These are phyloP conservation scores for Globisporangium viniferum DNA, from an alignment of 352 stramenopile species.

Conservation along the genomic window DNA sequence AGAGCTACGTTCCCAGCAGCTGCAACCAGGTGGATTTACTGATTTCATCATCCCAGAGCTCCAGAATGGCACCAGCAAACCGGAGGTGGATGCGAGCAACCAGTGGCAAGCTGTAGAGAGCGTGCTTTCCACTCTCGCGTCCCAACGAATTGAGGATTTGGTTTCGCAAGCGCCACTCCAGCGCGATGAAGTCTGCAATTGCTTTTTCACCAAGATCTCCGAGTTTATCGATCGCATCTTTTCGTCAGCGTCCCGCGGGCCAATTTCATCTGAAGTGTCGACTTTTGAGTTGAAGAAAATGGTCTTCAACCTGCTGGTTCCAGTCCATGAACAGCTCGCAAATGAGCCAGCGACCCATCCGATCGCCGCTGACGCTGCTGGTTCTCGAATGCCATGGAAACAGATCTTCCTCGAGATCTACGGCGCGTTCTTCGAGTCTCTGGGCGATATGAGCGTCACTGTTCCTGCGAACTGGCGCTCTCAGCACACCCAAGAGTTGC, in stretches of 20 bases:
- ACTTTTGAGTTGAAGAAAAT: conserved; percentile 62
- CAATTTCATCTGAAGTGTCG: conserved; percentile 25
- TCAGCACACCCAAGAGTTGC: conserved; percentile 16
- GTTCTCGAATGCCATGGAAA: conserved; percentile 44
- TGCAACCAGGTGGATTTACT: conserved; percentile 8
- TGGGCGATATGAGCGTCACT: conserved; percentile 47
- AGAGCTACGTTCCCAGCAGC: conserved; percentile 19
- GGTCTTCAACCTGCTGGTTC: conserved; percentile 47
- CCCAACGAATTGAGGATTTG: conserved; percentile 19
- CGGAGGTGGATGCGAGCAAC: conserved; percentile 32
- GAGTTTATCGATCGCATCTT: conserved; percentile 62
- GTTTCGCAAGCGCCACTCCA: conserved; percentile 18
- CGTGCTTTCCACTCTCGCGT: conserved; percentile 32
- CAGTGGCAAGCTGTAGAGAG: conserved; percentile 26
- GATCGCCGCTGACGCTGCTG: conserved; percentile 19
- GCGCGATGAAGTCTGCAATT: conserved; percentile 39
- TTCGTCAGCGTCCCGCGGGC: conserved; percentile 15
- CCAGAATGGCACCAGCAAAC: conserved; percentile 27
- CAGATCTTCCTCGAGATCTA: conserved; percentile 61
- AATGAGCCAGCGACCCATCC: conserved; percentile 10
- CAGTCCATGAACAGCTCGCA: conserved; percentile 43
- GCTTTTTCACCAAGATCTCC: conserved; percentile 51
- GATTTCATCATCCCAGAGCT: conserved; percentile 44
- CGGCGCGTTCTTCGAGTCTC: conserved; percentile 52
- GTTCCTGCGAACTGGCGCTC: conserved; percentile 29